Base-by-base conservation (phyloP, 2,329 filamentous ascomycete species). In the Paramyrothecium sp. region DNA sequence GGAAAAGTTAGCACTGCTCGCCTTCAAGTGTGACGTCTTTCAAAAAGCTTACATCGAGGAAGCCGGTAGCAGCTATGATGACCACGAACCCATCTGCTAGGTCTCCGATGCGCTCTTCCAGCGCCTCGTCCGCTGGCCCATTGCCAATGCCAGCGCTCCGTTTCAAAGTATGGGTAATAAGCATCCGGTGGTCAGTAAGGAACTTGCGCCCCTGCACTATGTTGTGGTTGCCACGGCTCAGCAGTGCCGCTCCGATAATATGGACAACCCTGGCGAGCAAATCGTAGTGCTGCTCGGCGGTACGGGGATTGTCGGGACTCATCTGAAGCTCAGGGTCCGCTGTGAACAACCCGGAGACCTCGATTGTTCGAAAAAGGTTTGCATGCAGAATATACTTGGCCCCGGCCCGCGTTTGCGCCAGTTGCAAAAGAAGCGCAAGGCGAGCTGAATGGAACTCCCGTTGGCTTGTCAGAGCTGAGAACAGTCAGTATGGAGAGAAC, bases 311-410 rank as follows among this genome's bases (percentile, higher is more conserved):
- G 55, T 87, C 82, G 56, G 88, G 83, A 63, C 91, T 86, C 74
- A 93, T 86, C 59, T 96, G 92, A 55, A 99, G 86, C 72, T 99
- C 95, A 1, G 95, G 95, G 71, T 99, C 95, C 13, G 90, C 90
- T 10, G 87, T 81, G 71, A 98, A 99, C 21, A 98, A 82, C n/a
- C 87, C 86, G 1, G 92, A 96, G 56, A 89, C 85, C 60, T 90
- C 89, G 26, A 98, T 78, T 0, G 91, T 84, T 49, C 88, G 84
- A 77, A 99, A 94, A 5, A 99, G 82, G 60, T 94, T 94, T 10
- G 91, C 90, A 67, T 96, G 92, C 47, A 98, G 81, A n/a, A 97
- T 86, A 61, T 91, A 87, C 57, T 89, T 89, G 51, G 95, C 93
- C 26, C 95, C 96, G n/a, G 83, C 78, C 57, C 90, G 88, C 2